Base-by-base conservation (phyloP, 192 early-diverging fungal species). In the Podila horticola region DNA sequence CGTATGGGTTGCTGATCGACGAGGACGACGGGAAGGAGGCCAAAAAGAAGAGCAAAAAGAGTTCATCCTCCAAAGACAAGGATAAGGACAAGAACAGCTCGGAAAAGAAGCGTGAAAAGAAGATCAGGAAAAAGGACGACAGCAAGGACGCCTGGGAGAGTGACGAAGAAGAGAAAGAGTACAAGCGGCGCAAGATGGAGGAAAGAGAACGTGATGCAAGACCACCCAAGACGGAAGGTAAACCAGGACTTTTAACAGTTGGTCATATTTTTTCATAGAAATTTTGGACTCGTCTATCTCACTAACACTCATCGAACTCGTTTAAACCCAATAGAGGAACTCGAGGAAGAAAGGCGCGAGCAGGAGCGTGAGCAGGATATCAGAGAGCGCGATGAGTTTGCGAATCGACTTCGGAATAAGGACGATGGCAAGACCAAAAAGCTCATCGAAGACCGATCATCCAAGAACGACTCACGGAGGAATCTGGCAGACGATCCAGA, bases 381-480 rank as follows among this genome's bases (percentile, higher is more conserved):
- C 15, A 84, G 84, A 61, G 97, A 99, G 82, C 91, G 95, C 55
- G 97, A 99, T 69, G 97, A 95, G 74, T 95, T 97, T 84, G 94
- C 92, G 6, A 87, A 92, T 58, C 83, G 97, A 34, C 75, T 98
- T 45, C 90, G 89, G 69, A 88, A 93, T 66, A 93, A 90, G 73
- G 97, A 99, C 74, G 90, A 91, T 59, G 92, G 93, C 50, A 91
- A 87, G 74, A 93, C 87, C 36, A 96, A 92, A 60, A 94, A 92
- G 71, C 75, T 93, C n/a, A 83, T 93, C 20, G 93, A 93, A 62
- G 94, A 95, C 71, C 72, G 89, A 38, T 91, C 91, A 2, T 90
- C 92, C 30, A 91, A 89, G 63, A 72, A 71, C 28, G 90, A 92
- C 24, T 85, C 88, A 1, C 89, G 96, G 5, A 86, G 93, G n/a